Evolutionary conservation across 75 land plant species (phyloP).

Genomic region (Ceratopteris richardii): DNA sequence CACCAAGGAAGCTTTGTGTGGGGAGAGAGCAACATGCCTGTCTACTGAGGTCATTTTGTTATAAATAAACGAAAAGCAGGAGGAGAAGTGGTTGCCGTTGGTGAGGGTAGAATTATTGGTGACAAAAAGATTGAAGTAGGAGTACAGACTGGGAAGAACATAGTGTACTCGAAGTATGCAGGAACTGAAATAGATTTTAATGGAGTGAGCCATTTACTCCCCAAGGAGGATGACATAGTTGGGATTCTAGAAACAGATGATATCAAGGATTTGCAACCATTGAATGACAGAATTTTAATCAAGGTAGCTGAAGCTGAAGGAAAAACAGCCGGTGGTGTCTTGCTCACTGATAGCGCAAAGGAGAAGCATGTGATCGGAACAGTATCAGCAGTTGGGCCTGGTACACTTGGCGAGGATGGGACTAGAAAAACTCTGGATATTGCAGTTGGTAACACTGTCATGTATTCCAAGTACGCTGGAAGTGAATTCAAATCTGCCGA

Average conservation of each 20-base stretch:
- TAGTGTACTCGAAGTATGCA: slow-evolving; percentile 82
- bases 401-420: slow-evolving; percentile 61
- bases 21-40: too few relatives aligned
- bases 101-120: slow-evolving; percentile 26
- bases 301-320: slow-evolving; percentile 71
- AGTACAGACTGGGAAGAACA: slow-evolving; percentile 54
- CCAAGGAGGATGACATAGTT: slow-evolving; percentile 81
- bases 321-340: slow-evolving; percentile 77
- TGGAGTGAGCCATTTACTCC: slow-evolving; percentile 52
- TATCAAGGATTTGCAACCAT: slow-evolving; percentile 69
- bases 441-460: slow-evolving; percentile 71
- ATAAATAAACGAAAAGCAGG: too few relatives aligned
- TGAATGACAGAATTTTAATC: slow-evolving; percentile 62
- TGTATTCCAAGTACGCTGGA: slow-evolving; percentile 80
- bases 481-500: slow-evolving; percentile 52
- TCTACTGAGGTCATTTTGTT: too few relatives aligned
- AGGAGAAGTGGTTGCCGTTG: slow-evolving; percentile 42
- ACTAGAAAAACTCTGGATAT: slow-evolving; percentile 44
- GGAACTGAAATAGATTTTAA: slow-evolving; percentile 80
- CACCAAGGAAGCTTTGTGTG: too few relatives aligned
- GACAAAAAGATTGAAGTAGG: slow-evolving; percentile 21
- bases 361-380: slow-evolving; percentile 83
- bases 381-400: slow-evolving; percentile 85
- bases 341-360: slow-evolving; percentile 59
- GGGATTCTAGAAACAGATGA: slow-evolving; percentile 80